phyloP scores from a whole-genome alignment of 2,329 filamentous ascomycete species.

The Diaporthe batatas region DNA sequence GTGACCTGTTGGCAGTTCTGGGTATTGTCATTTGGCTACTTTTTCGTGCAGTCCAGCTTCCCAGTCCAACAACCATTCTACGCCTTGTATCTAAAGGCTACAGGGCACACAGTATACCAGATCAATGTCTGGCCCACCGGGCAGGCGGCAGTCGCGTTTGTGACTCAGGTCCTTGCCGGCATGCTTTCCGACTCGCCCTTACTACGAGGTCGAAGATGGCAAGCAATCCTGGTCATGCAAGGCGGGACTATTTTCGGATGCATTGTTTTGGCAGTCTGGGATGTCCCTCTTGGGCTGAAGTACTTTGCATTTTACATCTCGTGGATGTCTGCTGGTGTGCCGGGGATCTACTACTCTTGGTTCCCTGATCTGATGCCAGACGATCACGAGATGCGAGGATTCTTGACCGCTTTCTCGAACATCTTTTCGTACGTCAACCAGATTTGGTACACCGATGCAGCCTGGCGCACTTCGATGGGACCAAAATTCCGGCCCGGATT shows the following conservation, averaged over 20 bases:
- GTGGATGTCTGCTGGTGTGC: conserved; percentile 41
- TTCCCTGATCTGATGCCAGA: conserved; percentile 47
- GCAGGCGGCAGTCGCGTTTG: conserved; percentile 35
- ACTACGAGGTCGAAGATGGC: conserved; percentile 37
- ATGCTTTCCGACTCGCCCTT: conserved; percentile 43
- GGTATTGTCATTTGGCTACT: conserved; percentile 41
- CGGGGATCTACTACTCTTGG: conserved; percentile 45
- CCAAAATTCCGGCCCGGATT: conserved; percentile 40
- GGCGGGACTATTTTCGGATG: conserved; percentile 41
- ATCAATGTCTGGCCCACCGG: conserved; percentile 41
- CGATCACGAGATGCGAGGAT: conserved; percentile 47
- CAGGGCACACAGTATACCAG: conserved; percentile 32
- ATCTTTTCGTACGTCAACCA: conserved; percentile 42
- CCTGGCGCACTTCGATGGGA: conserved; percentile 42
- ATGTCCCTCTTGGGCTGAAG: conserved; percentile 35
- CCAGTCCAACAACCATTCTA: conserved; percentile 41
- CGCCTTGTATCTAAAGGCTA: conserved; percentile 35
- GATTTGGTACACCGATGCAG: conserved; percentile 42
- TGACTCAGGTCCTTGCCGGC: conserved; percentile 38
- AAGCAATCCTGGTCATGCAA: conserved; percentile 42
- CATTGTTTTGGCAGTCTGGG: conserved; percentile 39
- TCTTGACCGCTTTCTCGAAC: conserved; percentile 43
- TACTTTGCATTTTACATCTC: conserved; percentile 45
- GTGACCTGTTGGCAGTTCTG: conserved; percentile 38
- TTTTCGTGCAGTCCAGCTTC: conserved; percentile 41